Evolutionary conservation across 345 rosid genomes (phyloP), one percentile per base, ranked within the genome.

Genomic region (Cardamine chenopodiifolia): DNA sequence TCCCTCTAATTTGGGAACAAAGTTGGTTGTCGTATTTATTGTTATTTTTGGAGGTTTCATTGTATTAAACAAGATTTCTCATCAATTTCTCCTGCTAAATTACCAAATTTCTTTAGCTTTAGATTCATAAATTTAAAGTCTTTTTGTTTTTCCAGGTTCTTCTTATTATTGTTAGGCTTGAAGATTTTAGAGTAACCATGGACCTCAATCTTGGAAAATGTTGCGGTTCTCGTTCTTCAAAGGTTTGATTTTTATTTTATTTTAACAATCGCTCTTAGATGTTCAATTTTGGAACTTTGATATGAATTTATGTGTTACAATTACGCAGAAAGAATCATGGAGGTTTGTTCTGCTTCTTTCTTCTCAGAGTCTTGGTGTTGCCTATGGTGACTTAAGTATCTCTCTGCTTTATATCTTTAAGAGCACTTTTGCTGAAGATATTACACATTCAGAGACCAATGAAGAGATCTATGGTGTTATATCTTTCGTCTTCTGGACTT

Each of bases 311-410:
- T 49, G 26, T 40, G 37, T 65, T 2, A 23, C 4, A 62, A 15
- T 53, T 31, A 17, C 45, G 79, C 86, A 91, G 96, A 83, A 87
- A 86, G 88, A 84, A 54, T 93, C 97, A 35, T 88, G 98, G 98
- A 92, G 89, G 88, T 88, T 92, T 11, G 63, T 85, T 31, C 31
- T 89, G 88, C 74, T 92, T 61, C 86, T 92, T 82, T 92, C 98
- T 48, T 96, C 90, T 79, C 99, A 96, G 80, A 96, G 97, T 80
- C 94, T 96, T 68, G 98, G 99, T 49, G 99, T 96, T 44, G 99
- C 92, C 7, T 96, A 95, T 61, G 99, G 99, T 9, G 99, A 95
- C 82, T 84, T 95, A 22, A 84, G 99, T 78, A 95, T 87, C 53
- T 95, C 99, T 15, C 99, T 98, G 32, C 88, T 92, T 62, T 95